Evolutionary conservation across 495 filamentous ascomycete genomes (phyloP).

Genomic region (Aspergillus asperescens): DNA sequence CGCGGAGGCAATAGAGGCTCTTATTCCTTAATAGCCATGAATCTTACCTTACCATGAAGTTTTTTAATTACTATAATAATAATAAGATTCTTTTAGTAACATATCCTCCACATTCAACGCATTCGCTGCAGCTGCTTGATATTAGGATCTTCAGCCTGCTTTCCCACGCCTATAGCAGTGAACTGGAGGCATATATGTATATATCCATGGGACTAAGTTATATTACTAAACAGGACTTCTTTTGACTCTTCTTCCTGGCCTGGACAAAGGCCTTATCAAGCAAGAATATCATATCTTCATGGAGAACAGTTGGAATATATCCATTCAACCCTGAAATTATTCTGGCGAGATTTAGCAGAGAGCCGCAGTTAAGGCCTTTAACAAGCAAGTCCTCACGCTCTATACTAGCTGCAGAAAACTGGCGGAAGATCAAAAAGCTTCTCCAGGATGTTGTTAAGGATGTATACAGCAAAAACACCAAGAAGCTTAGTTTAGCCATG

Average conservation of each 20-base stretch:
- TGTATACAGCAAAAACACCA: not conserved
- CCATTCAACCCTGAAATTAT: not conserved
- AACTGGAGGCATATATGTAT: not conserved
- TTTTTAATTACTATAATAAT: not conserved
- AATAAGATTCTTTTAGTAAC: constrained; percentile 9
- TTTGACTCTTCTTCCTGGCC: not conserved
- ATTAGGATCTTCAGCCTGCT: not conserved
- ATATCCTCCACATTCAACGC: constrained; percentile 4
- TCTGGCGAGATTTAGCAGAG: not conserved
- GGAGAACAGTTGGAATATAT: not conserved
- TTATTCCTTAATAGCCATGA: not conserved
- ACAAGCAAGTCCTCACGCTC: not conserved
- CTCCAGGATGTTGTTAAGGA: not conserved
- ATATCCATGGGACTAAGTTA: not conserved
- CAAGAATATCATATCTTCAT: not conserved
- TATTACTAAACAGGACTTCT: constrained; percentile 3
- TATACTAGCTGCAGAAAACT: constrained; percentile 1
- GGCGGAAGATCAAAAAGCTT: constrained; percentile 5
- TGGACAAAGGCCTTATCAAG: not conserved
- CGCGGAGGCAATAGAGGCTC: not conserved
- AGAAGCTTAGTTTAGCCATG: not conserved
- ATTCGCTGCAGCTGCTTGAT: too few species aligned
- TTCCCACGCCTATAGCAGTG: not conserved
- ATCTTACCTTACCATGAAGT: constrained; percentile 4
- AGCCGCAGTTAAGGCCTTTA: not conserved